Conservation (phyloP, 1,139 yeast species). For the Candida glucosophila region DNA sequence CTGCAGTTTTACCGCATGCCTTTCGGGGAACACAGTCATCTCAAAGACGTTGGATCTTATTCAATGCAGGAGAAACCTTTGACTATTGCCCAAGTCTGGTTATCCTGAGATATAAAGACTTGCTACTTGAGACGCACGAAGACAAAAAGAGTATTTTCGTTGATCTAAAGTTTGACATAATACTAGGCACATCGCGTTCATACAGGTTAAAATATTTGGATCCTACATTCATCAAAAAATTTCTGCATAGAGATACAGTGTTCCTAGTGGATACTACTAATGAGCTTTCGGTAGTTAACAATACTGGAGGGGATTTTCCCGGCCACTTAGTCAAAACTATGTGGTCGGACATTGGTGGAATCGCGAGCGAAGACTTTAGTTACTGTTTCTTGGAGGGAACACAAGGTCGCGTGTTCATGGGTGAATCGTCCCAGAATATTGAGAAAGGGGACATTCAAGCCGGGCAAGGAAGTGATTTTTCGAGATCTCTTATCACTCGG, state of each 20-base stretch:
- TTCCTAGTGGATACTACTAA: slow-evolving; percentile 10
- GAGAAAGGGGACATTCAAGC: too few species aligned
- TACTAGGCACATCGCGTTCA: slow-evolving; percentile 6
- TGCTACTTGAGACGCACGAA: too few species aligned
- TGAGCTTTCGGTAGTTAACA: slow-evolving; percentile 10
- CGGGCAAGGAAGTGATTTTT: too few species aligned
- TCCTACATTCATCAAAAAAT: not conserved
- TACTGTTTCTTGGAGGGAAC: too few species aligned
- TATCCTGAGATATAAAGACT: too few species aligned
- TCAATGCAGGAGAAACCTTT: slow-evolving; percentile 1
- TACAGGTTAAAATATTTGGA: slow-evolving; percentile 1
- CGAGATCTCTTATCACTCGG: too few species aligned
- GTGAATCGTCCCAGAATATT: too few species aligned
- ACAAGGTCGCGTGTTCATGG: too few species aligned
- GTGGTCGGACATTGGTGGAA: slow-evolving; percentile 10
- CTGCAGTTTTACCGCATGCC: slow-evolving; percentile 2
- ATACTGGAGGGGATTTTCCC: slow-evolving; percentile 5
- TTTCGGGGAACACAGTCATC: slow-evolving; percentile 1
- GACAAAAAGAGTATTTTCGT: too few species aligned
- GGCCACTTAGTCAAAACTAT: slow-evolving; percentile 7
- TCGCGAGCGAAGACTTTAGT: too few species aligned
- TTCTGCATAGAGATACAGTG: slow-evolving; percentile 5
- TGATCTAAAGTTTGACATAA: slow-evolving; percentile 7
- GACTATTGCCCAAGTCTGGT: too few species aligned
- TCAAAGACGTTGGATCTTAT: slow-evolving; percentile 3